These are phyloP conservation scores for Trametes sp. DNA, from an alignment of 1,284 basidiomycete species.

Conservation along the genomic window DNA sequence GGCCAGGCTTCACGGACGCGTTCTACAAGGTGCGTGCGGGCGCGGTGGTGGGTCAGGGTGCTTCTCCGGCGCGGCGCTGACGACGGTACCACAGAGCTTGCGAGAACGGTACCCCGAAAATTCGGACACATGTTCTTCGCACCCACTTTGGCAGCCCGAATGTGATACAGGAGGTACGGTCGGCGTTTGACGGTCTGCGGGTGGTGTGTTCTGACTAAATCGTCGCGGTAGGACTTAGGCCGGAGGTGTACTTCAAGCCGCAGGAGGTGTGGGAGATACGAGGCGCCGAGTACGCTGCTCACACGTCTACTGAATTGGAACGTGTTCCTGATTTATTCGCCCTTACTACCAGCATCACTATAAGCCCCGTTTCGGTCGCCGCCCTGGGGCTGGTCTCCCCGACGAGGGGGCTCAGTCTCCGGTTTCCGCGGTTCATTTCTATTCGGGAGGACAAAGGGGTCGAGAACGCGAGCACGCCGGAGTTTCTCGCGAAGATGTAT, in stretches of 20 bases:
- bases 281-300: slow-evolving; percentile 80
- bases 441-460: slow-evolving; percentile 83
- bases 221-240: slow-evolving; percentile 63
- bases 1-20: slow-evolving; percentile 82
- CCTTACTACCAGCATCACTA: slow-evolving; percentile 69
- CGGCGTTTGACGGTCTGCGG: slow-evolving; percentile 10
- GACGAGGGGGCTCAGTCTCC: slow-evolving; percentile 78
- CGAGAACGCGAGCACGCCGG: slow-evolving; percentile 81
- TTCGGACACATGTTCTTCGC: slow-evolving; percentile 70
- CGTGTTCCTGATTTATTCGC: slow-evolving; percentile 12
- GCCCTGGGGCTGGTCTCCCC: slow-evolving; percentile 74
- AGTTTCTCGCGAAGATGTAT: slow-evolving; percentile 77
- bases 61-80: slow-evolving; percentile 14
- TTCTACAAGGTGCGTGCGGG: slow-evolving; percentile 74
- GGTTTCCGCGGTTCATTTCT: slow-evolving; percentile 90
- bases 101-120: slow-evolving; percentile 70
- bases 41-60: slow-evolving; percentile 5
- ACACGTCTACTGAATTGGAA: neutral
- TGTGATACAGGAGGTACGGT: slow-evolving; percentile 71
- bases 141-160: slow-evolving; percentile 62
- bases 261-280: slow-evolving; percentile 92
- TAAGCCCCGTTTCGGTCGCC: slow-evolving; percentile 89
- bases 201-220: slow-evolving; percentile 11
- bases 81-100: slow-evolving; percentile 50
- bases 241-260: slow-evolving; percentile 88